Evolutionary conservation across 2,329 filamentous ascomycete genomes (phyloP).

Genomic region (Alternaria brassicae): DNA sequence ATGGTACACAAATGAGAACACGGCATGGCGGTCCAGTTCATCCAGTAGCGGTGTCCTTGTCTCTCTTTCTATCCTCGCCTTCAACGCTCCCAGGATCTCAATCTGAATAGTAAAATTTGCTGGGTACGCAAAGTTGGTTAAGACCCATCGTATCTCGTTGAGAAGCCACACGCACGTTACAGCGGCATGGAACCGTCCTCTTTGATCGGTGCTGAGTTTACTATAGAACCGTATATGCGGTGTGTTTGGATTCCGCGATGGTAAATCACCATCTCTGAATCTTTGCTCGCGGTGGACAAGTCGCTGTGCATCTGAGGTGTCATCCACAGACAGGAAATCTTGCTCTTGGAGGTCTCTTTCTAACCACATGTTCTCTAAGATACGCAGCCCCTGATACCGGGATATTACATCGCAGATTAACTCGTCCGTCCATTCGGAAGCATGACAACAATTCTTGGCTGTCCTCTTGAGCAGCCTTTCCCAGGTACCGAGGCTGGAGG

Average conservation of each 20-base stretch:
- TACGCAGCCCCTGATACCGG: constrained; percentile 33
- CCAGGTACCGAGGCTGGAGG: constrained; percentile 3
- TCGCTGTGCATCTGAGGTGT: constrained; percentile 3
- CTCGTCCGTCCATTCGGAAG: constrained; percentile 18
- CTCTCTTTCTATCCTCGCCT: background rate
- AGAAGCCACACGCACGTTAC: constrained; percentile 30
- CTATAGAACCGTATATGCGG: constrained; percentile 13
- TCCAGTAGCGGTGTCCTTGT: constrained; percentile 20
- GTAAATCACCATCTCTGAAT: constrained; percentile 7
- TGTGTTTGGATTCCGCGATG: constrained; percentile 1
- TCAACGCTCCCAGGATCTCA: background rate
- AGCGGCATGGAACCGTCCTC: constrained; percentile 32
- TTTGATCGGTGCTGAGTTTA: constrained; percentile 27
- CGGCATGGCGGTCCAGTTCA: constrained; percentile 26
- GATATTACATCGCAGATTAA: constrained; percentile 31
- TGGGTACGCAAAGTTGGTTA: constrained; percentile 24
- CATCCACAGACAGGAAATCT: constrained; percentile 24
- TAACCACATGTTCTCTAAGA: constrained; percentile 33
- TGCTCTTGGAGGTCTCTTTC: constrained; percentile 18
- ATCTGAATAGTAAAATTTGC: constrained; percentile 9
- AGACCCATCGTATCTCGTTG: constrained; percentile 36
- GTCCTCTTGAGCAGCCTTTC: constrained; percentile 1
- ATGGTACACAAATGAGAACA: constrained; percentile 36
- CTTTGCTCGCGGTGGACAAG: constrained; percentile 10
- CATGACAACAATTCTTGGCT: constrained; percentile 1